Evolutionary conservation across 2,329 filamentous ascomycete species (phyloP).

Genomic region (Colletotrichum sublineola): DNA sequence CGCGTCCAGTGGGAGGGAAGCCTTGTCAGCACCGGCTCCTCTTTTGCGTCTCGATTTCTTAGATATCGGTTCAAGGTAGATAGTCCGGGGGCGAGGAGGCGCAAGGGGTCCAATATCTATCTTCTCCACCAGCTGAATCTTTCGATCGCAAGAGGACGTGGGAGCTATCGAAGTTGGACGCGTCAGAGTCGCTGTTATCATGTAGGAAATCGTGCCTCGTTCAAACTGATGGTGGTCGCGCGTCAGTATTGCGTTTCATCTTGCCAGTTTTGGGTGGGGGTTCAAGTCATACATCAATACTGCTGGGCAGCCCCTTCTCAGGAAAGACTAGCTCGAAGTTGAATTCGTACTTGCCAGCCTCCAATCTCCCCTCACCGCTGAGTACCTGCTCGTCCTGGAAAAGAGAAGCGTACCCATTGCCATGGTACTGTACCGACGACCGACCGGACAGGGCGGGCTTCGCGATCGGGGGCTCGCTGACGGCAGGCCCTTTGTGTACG

Average conservation of each 20-base stretch:
- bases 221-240: conserved; percentile 77
- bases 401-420: conserved; percentile 82
- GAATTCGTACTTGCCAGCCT: conserved; percentile 83
- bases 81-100: conserved; percentile 82
- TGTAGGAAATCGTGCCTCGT: conserved; percentile 91
- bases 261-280: neutral
- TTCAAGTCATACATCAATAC: conserved; percentile 83
- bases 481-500: conserved; percentile 78
- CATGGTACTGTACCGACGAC: conserved; percentile 69
- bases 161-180: conserved; percentile 88
- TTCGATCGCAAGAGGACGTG: conserved; percentile 83
- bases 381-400: conserved; percentile 87
- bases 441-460: conserved; percentile 57
- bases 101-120: conserved; percentile 85
- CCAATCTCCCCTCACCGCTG: conserved; percentile 82
- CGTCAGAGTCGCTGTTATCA: conserved; percentile 90
- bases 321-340: conserved; percentile 81
- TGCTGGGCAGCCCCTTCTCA: conserved; percentile 81
- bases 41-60: conserved; percentile 75
- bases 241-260: conserved; percentile 23
- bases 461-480: conserved; percentile 63
- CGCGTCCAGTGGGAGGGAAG: conserved; percentile 59
- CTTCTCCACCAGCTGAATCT: conserved; percentile 82
- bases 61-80: conserved; percentile 90
- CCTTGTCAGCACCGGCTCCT: conserved; percentile 59